Evolutionary conservation across 2,329 filamentous ascomycete species (phyloP), one percentile per base, ranked within the genome.

Genomic region (Didymella sp.): DNA sequence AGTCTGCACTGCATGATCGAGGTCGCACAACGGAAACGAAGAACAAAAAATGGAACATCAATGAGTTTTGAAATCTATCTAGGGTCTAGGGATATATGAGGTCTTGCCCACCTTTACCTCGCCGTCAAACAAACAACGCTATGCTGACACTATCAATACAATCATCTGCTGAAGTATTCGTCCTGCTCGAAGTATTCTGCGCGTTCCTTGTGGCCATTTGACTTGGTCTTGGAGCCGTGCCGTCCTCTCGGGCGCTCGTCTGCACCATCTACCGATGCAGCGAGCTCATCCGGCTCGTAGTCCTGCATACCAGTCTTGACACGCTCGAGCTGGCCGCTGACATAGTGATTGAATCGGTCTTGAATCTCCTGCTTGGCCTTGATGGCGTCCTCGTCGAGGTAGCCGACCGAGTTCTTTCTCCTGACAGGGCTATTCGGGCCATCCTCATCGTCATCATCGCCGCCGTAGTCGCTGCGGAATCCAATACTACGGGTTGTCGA

Each of bases 401-500:
- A 79, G 19, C 78, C 79, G 40, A 87, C 84, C 5, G 78, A 75
- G 68, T 77, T 80, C 59, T 74, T 74, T 38, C 80, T 76, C 44
- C 70, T 73, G 38, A 69, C 56, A 12, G 72, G 71, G 38, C 63
- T 61, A 22, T 44, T 49, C 15, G 59, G 42, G 3, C 67, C 67
- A 5, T 74, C 73, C 1, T 76, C 75, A 13, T 75, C 67, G 4
- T 74, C 73, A 1, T 76, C 75, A 15, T 75, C 73, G 22, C 69
- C 73, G 43, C 74, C 80, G 68, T 81, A 96, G 77, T 96, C 92
- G 72, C 90, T 95, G 50, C 92, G 87, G 51, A 87, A 87, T 31
- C 91, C 90, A 55, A 98, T 92, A 44, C 91, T 96, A 37, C 94
- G 87, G 40, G 86, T 87, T 0, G 91, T 93, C 4, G 92, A 94